Evolutionary conservation across 257 asterid genomes (phyloP).

Genomic region (Forsythia viridissima): DNA sequence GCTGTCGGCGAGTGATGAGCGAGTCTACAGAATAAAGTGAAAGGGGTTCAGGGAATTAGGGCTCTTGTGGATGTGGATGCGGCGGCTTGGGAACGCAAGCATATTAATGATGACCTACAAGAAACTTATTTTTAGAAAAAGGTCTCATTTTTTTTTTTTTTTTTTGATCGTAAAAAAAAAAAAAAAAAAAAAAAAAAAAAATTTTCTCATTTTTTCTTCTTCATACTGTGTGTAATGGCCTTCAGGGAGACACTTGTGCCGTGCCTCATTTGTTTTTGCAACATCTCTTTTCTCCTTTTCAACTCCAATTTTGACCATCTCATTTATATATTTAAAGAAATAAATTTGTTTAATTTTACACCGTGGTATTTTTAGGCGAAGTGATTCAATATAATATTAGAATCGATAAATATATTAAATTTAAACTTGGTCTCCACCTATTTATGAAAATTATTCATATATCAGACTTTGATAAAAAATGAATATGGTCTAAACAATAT

Average conservation of each 20-base stretch:
- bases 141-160: neutral
- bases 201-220: constrained; percentile 1
- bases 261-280: neutral
- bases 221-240: constrained; percentile 32
- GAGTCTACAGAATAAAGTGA: neutral
- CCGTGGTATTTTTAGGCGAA: too few species aligned
- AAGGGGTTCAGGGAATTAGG: neutral
- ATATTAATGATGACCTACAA: constrained; percentile 22
- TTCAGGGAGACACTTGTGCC: neutral
- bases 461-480: too few species aligned
- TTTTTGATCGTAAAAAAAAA: too few species aligned
- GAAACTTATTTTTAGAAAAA: constrained; percentile 6
- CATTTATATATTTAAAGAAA: too few species aligned
- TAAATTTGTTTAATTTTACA: too few species aligned
- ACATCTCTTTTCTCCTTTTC: neutral
- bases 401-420: too few species aligned
- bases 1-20: neutral
- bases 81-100: constrained; percentile 47
- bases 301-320: neutral
- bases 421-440: too few species aligned
- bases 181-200: too few species aligned
- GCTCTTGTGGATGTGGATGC: constrained; percentile 26
- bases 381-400: too few species aligned
- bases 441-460: too few species aligned
- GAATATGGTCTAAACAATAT: too few species aligned